Base-by-base conservation (phyloP, 179 eudicot species). In the Silene coronaria region DNA sequence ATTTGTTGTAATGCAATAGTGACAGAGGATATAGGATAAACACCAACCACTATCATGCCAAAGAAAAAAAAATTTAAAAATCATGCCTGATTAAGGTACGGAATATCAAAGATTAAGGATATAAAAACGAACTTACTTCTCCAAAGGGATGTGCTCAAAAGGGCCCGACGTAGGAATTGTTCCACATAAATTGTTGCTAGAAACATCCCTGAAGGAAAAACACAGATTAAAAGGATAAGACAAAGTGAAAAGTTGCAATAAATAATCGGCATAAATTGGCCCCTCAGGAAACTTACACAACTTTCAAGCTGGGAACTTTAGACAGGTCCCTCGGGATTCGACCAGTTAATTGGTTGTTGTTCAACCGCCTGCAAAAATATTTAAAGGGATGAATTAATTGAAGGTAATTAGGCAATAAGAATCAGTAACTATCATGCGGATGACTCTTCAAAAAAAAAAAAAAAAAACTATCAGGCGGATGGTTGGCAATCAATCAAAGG, bases 121-220 rank as follows among this genome's bases (percentile, higher is more conserved):
- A 21, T 73, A 72, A n/a, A 28, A 14, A 74, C 27, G 42, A 70
- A 59, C 98, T 86, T 86, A 93, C 98, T 91, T 93, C 86, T 87
- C 91, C 72, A 89, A 53, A 45, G 98, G 96, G 59, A 92, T 85
- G 85, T 85, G 92, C 85, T 87, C 95, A 84, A 93, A 93, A 76
- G 93, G 85, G 61, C 97, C 97, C 13, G 86, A 67, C 60, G 96
- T 89, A 61, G 98, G 98, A 76, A 92, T 90, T 61, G 97, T 86
- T 83, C 98, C 98, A 64, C 98, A 94, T 81, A 94, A 75, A 72
- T 94, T 79, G 84, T 94, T 94, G 84, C 72, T 81, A 32, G 91
- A 89, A 72, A 90, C 91, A 80, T 90, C 96, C 51, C 96, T 90
- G 89, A 28, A 71, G 81, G 65, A 76, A 48, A 51, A 28, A 70